A percentile compares a stretch with the other conserved stretches of the same genome.
Evolutionary conservation across 306 rosid species (phyloP).

Genomic region (Hippophae gyantsensis): DNA sequence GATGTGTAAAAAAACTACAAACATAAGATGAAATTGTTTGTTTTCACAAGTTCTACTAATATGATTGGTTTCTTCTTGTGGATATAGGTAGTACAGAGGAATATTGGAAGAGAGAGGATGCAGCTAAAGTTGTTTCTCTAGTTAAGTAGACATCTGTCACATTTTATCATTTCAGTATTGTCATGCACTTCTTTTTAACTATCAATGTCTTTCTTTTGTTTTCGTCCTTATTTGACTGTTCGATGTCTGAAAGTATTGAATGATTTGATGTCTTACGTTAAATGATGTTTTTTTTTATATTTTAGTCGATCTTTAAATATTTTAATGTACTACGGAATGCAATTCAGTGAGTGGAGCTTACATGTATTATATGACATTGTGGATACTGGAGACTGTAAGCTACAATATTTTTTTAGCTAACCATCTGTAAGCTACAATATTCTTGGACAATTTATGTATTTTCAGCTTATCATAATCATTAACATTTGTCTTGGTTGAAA

Average conservation of each 20-base stretch:
- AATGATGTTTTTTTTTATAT: no score
- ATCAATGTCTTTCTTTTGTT: no score
- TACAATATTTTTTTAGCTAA: not conserved
- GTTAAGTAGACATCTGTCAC: conserved; percentile 29
- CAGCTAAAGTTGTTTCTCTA: conserved; percentile 79
- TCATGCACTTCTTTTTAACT: not conserved
- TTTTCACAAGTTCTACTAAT: conserved; percentile 6
- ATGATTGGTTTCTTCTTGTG: conserved; percentile 11
- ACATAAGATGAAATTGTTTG: not conserved
- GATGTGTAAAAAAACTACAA: no score
- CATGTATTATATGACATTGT: no score
- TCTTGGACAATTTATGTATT: not conserved
- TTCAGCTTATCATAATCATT: no score
- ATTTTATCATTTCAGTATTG: conserved; percentile 14
- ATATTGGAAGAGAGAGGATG: conserved; percentile 93
- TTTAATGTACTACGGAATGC: no score
- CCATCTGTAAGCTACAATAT: not conserved
- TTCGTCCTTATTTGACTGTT: not conserved
- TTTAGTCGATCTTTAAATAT: no score
- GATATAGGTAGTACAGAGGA: conserved; percentile 90
- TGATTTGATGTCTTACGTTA: no score
- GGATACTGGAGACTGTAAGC: not conserved
- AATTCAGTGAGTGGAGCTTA: no score
- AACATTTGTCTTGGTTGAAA: not conserved
- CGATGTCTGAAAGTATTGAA: no score